Base-by-base conservation (phyloP, 2,329 filamentous ascomycete species). In the Aspergillus sojae region DNA sequence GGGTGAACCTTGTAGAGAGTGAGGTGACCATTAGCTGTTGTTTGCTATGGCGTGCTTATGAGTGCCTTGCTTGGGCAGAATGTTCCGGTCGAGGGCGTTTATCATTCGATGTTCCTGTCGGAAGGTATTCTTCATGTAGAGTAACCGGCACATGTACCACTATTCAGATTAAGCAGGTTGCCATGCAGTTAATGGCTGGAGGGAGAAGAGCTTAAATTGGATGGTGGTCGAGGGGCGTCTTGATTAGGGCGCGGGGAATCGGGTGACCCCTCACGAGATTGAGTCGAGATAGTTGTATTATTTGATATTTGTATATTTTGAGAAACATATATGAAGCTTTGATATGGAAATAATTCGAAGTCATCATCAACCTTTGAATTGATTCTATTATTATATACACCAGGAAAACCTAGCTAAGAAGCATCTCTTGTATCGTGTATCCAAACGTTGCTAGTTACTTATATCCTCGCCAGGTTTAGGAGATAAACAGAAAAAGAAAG, bases 261-360 rank as follows among this genome's bases (percentile, higher is more conserved):
- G 5, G 10, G 12, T 48, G 45, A 48, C 23, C 45, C 23, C 45
- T 48, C 45, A 48, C 45, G 45, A 7, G 6, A 21, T 21, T 1
- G n/a, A 23, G 23, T 19, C 19, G 21, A 46, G 5, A 23, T 14
- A 46, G 11, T 10, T 10, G 23, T 46, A 46, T 0, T 1, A 7
- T 46, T 14, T 19, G 14, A 7, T 36, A 36, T 5, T 36, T 14
- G 14, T 5, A 36, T 36, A 41, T n/a, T n/a, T 41, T 10, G 7
- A 10, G 3, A n/a, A 4, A n/a, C 1, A 1, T n/a, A 9, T 9
- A n/a, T 3, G 6, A 4, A 19, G 0, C 19, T 41, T 19, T 41
- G 1, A 41, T 41, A 19, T 41, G 16, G 36, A 41, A 9, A 3
- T 16, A 19, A 19, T 19, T 41, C 16, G 5, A 6, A 4, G 9